Base-by-base conservation (phyloP, 768 basidiomycete species). In the Cyclocybe cylindracea region DNA sequence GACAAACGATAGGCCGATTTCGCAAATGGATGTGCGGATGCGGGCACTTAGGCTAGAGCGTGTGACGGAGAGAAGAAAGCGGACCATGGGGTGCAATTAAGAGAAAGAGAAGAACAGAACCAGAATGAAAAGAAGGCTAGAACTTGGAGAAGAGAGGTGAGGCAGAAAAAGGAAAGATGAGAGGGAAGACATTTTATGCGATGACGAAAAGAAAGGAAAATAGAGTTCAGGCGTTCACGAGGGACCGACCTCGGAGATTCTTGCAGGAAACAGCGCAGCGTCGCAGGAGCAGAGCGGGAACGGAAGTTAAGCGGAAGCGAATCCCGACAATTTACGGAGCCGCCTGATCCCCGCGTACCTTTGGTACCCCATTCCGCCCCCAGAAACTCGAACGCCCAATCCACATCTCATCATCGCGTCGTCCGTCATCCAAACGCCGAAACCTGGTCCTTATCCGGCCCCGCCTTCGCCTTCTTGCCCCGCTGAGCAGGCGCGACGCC, bases 401-500 rank as follows among this genome's bases (percentile, higher is more conserved):
- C 39, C 36, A 39, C 55, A 48, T 50, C 54, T 48, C 34, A 46
- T 33, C 35, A 35, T 29, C 33, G 42, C 16, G 14, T 19, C 41
- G 16, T 40, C 44, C 44, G 39, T 51, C 41, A 55, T 50, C 44
- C 61, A 51, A 48, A 44, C 39, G 42, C 46, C 42, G 46, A 55
- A 50, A 44, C 34, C 36, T 55, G 48, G 43, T 60, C 52, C 46
- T 54, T 53, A 42, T 66, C 54, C 40, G 54, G 56, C n/a, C 46
- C 63, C 35, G 53, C 64, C 51, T 57, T 65, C 55, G 58, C 56
- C 44, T 49, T 50, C 24, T 53, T 54, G 29, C 48, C 47, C 50
- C 50, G 48, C 49, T 58, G 51, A n/a, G 56, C 53, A 24, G 58
- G 56, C 50, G 61, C 58, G 39, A 52, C 59, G 37, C 54, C 65